Base-by-base conservation (phyloP, 2,329 filamentous ascomycete genomes). In the Diaporthe sp. region DNA sequence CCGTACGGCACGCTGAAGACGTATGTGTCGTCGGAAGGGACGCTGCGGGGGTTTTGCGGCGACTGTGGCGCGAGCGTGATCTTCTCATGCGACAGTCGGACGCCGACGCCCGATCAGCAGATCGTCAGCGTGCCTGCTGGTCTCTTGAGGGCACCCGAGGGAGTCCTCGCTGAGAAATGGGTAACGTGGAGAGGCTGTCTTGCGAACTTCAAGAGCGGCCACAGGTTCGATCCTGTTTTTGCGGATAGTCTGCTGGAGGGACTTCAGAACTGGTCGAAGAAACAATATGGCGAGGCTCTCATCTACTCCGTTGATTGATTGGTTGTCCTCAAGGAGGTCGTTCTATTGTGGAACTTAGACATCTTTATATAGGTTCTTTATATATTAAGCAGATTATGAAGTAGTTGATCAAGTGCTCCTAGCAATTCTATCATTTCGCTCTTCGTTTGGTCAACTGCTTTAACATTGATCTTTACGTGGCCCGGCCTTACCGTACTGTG, bases 31-130 rank as follows among this genome's bases (percentile, higher is more conserved):
- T 87, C 85, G 1, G 78, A 82, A 15, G 81, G 80, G 0, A 83
- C 85, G n/a, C 74, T 82, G 34, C 82, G 86, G 19, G 84, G 83
- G 0, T 89, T 89, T 77, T 89, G 88, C 75, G 83, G 85, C 3
- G 80, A 77, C 2, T 89, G 88, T 67, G 86, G 87, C 3, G 87
- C 88, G 3, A 88, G 85, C 0, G 80, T 86, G 17, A 85, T 88
- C 68, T 86, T 79, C 65, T 79, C 80, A 5, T 76, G 77, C 34
- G 80, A 81, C 4, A 75, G 78, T 0, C 78, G 83, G 51, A 80
- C 78, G 7, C 80, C 81, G 12, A 77, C 77, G 2, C 82, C 81
- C n/a, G 78, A 81, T 34, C 79, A 81, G 74, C 80, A 82, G 55
- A 77, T 88, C 13, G 81, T 87, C 1, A 85, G 87, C 62, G 74